Conservation (phyloP, 179 eudicot species). For the Dionaea muscipula region DNA sequence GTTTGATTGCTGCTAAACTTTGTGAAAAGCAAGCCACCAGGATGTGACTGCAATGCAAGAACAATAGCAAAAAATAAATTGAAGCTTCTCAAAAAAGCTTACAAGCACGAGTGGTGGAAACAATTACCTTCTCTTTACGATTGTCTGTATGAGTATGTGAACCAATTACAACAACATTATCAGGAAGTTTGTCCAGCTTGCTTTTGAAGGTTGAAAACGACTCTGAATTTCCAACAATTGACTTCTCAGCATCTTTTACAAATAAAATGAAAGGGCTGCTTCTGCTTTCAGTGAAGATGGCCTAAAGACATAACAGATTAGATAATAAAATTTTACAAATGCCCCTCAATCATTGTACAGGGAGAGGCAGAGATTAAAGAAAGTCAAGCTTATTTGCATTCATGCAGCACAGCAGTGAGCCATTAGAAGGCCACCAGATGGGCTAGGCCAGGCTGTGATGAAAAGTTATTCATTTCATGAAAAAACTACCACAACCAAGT, state of each 20-base stretch:
- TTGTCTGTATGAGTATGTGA: constrained; percentile 76
- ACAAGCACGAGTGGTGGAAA: not conserved
- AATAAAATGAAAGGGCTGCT: constrained; percentile 70
- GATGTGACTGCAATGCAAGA: constrained; percentile 56
- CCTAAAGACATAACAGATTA: constrained; percentile 21
- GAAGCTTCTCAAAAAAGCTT: not conserved
- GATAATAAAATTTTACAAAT: not conserved
- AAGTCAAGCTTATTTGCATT: too few relatives aligned
- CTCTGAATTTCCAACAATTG: constrained; percentile 66
- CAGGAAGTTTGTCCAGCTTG: constrained; percentile 76
- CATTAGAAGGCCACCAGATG: too few relatives aligned
- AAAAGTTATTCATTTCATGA: too few relatives aligned
- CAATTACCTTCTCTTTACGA: constrained; percentile 79
- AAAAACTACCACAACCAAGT: too few relatives aligned
- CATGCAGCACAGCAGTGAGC: too few relatives aligned
- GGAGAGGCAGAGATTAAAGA: not conserved
- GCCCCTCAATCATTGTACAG: not conserved
- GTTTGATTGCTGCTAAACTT: constrained; percentile 88
- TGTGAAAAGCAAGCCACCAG: constrained; percentile 82
- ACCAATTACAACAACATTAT: constrained; percentile 71
- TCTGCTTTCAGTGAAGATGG: constrained; percentile 54
- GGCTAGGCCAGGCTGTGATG: too few relatives aligned
- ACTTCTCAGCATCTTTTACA: constrained; percentile 89
- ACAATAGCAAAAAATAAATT: not conserved
- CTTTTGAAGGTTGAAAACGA: constrained; percentile 51